Evolutionary conservation across 2,329 filamentous ascomycete species (phyloP).

Genomic region (Exophiala sp.): DNA sequence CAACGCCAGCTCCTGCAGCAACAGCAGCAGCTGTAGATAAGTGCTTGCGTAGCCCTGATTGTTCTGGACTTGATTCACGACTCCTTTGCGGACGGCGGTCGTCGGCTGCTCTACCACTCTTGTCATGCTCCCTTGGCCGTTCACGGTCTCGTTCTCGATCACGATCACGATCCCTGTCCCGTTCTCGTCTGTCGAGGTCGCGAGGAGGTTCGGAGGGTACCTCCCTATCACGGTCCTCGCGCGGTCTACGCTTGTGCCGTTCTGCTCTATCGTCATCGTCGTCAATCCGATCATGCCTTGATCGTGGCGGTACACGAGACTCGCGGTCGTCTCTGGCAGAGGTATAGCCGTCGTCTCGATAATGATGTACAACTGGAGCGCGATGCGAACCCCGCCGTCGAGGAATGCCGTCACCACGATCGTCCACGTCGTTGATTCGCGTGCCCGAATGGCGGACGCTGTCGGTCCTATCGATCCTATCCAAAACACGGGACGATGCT

Average conservation of each 20-base stretch:
- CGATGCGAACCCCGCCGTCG: constrained; percentile 18
- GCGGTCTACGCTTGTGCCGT: constrained; percentile 11
- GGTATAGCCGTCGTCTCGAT: constrained; percentile 26
- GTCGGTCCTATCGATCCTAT: constrained; percentile 24
- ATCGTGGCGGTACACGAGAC: constrained; percentile 8
- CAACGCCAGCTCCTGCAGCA: constrained; percentile 22
- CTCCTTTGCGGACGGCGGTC: constrained; percentile 17
- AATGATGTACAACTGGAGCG: constrained; percentile 27
- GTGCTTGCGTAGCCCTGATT: constrained; percentile 20
- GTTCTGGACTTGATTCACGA: constrained; percentile 26
- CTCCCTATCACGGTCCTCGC: constrained; percentile 20
- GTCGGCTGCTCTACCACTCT: constrained; percentile 11
- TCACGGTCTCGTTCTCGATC: constrained; percentile 20
- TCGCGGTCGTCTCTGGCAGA: constrained; percentile 21
- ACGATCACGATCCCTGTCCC: constrained; percentile 21
- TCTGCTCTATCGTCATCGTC: constrained; percentile 13
- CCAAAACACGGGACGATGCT: constrained; percentile 24
- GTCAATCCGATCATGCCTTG: constrained; percentile 17
- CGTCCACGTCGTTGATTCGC: constrained; percentile 22
- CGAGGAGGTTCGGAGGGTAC: background rate
- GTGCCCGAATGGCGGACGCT: constrained; percentile 2
- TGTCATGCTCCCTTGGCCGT: constrained; percentile 17
- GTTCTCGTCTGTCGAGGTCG: constrained; percentile 7
- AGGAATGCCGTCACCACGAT: constrained; percentile 15
- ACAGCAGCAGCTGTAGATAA: constrained; percentile 22